phyloP scores from a whole-genome alignment of 192 early-diverging fungal genomes.

The Geranomyces michiganensis region DNA sequence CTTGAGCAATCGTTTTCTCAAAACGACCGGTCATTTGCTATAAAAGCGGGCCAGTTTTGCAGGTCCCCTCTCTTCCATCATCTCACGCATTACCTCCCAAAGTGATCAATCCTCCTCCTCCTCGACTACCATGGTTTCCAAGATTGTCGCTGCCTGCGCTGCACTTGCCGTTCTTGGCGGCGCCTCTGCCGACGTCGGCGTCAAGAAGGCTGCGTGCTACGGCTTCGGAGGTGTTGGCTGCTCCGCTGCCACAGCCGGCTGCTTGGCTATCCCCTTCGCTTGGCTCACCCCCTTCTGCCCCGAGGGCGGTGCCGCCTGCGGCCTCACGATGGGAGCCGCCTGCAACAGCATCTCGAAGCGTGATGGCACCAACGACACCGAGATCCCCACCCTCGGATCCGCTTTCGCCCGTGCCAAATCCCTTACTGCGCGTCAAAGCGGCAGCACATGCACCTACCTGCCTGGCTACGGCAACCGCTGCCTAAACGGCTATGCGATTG shows the following conservation, averaged over 20 bases:
- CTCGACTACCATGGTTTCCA: background rate
- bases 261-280: background rate
- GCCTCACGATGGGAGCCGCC: background rate
- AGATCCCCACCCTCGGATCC: background rate
- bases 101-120: background rate
- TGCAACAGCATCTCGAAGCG: background rate
- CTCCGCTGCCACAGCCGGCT: background rate
- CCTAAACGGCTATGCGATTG: background rate
- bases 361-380: conserved; percentile 1
- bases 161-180: conserved; percentile 1
- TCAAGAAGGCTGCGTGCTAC: background rate
- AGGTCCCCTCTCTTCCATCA: too few species aligned
- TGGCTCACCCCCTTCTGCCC: background rate
- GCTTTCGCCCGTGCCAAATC: background rate
- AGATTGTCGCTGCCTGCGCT: background rate
- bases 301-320: background rate
- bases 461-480: conserved; percentile 8
- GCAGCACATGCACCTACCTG: background rate
- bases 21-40: too few species aligned
- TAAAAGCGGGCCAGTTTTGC: background rate
- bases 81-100: too few species aligned
- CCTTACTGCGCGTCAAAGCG: background rate
- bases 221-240: background rate
- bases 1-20: too few species aligned
- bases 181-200: background rate